These are phyloP conservation scores for Narthecium ossifragum DNA, from an alignment of 106 monocot species.

Conservation along the genomic window DNA sequence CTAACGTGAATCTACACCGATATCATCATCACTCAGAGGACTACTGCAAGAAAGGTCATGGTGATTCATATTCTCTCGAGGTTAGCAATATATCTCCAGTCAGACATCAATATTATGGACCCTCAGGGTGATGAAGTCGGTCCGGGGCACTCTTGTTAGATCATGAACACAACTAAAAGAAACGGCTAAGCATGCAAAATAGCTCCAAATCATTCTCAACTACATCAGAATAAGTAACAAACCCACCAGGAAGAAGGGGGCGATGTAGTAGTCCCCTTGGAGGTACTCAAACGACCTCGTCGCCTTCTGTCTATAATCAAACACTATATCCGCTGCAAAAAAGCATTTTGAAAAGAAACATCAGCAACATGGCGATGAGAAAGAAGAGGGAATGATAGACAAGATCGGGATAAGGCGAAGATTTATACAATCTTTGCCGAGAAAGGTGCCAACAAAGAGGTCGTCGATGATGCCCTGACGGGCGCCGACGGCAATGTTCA, in stretches of 20 bases:
- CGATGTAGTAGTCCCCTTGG: slow-evolving; percentile 85
- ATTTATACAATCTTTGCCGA: slow-evolving; percentile 66
- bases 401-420: neutral
- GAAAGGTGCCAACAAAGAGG: slow-evolving; percentile 77
- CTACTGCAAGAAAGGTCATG: too few species aligned
- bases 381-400: neutral
- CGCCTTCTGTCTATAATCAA: slow-evolving; percentile 90
- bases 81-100: too few species aligned
- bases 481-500: slow-evolving; percentile 81
- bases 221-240: neutral
- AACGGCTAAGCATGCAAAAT: too few species aligned
- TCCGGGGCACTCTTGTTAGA: too few species aligned
- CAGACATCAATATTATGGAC: too few species aligned
- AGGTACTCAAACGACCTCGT: slow-evolving; percentile 93
- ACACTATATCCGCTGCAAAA: slow-evolving; percentile 88
- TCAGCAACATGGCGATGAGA: neutral
- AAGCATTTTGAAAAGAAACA: neutral
- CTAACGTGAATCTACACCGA: too few species aligned
- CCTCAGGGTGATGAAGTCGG: too few species aligned
- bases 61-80: too few species aligned
- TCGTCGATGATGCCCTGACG: slow-evolving; percentile 72
- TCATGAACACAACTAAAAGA: too few species aligned
- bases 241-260: slow-evolving; percentile 73
- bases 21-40: too few species aligned
- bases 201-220: neutral